Percentiles rank a stretch among this genome's conserved stretches.
Conservation (phyloP, 805 yeast genomes). For the Pichia californica region DNA sequence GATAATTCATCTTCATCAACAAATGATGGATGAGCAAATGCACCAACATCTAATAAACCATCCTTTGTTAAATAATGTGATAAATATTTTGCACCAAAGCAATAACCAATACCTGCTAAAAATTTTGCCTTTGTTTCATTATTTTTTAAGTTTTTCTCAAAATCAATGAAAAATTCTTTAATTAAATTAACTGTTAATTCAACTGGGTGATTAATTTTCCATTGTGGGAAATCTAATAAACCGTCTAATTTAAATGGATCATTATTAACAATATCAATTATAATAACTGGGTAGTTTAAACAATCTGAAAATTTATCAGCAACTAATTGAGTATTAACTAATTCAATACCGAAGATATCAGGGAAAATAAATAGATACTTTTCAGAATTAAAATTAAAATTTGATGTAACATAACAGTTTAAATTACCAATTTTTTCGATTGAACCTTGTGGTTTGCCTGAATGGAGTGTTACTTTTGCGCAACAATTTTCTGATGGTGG, state of each 20-base stretch:
- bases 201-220: conserved; percentile 37
- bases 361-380: conserved; percentile 57
- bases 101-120: conserved; percentile 65
- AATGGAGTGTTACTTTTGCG: conserved; percentile 7
- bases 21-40: conserved; percentile 81
- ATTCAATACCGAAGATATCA: conserved; percentile 62
- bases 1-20: conserved; percentile 59
- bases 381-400: conserved; percentile 26
- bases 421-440: conserved; percentile 37
- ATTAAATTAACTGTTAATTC: conserved; percentile 45
- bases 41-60: conserved; percentile 45
- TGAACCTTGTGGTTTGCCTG: conserved; percentile 43
- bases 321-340: conserved; percentile 50
- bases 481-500: conserved; percentile 15
- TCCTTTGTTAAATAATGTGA: conserved; percentile 42
- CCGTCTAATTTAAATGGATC: conserved; percentile 36
- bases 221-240: conserved; percentile 26
- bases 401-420: conserved; percentile 44
- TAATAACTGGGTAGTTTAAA: conserved; percentile 54
- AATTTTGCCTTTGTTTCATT: conserved; percentile 39
- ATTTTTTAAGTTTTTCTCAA: conserved; percentile 34
- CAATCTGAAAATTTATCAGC: conserved; percentile 59
- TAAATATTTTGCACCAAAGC: conserved; percentile 76
- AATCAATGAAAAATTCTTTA: conserved; percentile 43
- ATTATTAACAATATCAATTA: conserved; percentile 70